These are phyloP conservation scores for Chernovozyma aurita DNA, from an alignment of 1,139 yeast species.

Conservation along the genomic window DNA sequence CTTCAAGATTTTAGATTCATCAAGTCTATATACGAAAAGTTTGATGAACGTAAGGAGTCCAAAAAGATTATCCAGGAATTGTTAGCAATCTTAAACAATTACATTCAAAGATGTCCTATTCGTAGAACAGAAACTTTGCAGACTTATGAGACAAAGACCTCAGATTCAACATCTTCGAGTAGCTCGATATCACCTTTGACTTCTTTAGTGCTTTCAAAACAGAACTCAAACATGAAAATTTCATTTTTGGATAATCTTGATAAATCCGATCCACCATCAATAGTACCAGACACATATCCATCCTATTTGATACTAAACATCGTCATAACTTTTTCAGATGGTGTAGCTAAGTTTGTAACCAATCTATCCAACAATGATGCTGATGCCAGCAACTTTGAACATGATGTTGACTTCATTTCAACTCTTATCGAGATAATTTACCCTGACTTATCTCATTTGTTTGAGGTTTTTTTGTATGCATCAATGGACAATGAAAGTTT, in stretches of 20 bases:
- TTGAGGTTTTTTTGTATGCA: slow-evolving; percentile 54
- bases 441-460: slow-evolving; percentile 43
- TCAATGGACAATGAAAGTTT: slow-evolving; percentile 64
- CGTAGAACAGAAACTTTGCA: slow-evolving; percentile 2
- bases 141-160: background rate
- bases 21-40: slow-evolving; percentile 50
- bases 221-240: slow-evolving; percentile 38
- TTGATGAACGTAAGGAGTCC: slow-evolving; percentile 55
- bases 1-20: slow-evolving; percentile 54
- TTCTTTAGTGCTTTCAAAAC: slow-evolving; percentile 19
- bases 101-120: slow-evolving; percentile 10
- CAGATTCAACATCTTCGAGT: background rate
- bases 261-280: slow-evolving; percentile 63
- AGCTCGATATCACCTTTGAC: too few species aligned
- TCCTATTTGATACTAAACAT: slow-evolving; percentile 56
- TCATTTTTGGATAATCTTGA: slow-evolving; percentile 73
- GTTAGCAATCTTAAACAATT: slow-evolving; percentile 40
- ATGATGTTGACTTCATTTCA: slow-evolving; percentile 35
- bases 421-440: slow-evolving; percentile 41
- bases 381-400: slow-evolving; percentile 23
- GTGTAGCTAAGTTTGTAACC: slow-evolving; percentile 55
- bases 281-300: slow-evolving; percentile 59
- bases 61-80: slow-evolving; percentile 61
- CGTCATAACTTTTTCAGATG: slow-evolving; percentile 58
- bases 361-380: slow-evolving; percentile 27